phyloP scores from a whole-genome alignment of 441 rosid genomes.

The Jatropha podagrica region DNA sequence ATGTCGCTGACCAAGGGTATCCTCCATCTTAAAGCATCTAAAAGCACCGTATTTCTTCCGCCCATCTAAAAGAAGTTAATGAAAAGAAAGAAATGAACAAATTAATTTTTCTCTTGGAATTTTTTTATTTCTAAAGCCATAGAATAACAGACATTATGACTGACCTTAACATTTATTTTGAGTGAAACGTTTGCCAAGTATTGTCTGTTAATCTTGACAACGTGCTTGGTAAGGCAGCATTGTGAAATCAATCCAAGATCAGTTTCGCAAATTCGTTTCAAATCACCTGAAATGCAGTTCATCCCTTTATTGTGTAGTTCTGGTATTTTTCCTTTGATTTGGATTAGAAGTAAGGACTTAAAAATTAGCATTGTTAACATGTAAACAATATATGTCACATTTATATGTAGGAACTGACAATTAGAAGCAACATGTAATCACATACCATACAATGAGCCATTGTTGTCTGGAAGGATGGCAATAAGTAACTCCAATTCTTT shows the following conservation, averaged over 20 bases:
- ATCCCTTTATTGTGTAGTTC: not conserved
- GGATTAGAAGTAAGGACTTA: not conserved
- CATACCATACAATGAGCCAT: slow-evolving; percentile 92
- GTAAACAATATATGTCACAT: not conserved
- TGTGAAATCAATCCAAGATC: slow-evolving; percentile 28
- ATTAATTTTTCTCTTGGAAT: not conserved
- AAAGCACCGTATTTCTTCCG: slow-evolving; percentile 91
- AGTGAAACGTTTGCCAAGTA: slow-evolving; percentile 28
- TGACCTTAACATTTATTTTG: slow-evolving; percentile 31
- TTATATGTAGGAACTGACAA: too few relatives aligned
- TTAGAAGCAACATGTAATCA: not conserved
- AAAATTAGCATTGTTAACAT: not conserved
- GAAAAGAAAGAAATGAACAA: not conserved
- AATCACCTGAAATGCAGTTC: slow-evolving; percentile 21
- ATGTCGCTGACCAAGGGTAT: slow-evolving; percentile 92
- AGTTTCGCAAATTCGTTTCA: slow-evolving; percentile 29
- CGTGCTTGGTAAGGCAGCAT: slow-evolving; percentile 28
- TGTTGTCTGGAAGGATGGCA: slow-evolving; percentile 92
- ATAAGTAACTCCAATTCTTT: slow-evolving; percentile 90
- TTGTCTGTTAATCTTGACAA: slow-evolving; percentile 18
- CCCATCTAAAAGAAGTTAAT: slow-evolving; percentile 59
- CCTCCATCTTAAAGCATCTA: slow-evolving; percentile 93
- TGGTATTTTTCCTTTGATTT: too few relatives aligned
- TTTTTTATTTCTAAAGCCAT: not conserved
- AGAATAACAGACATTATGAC: not conserved